Evolutionary conservation across 1,284 basidiomycete genomes (phyloP), one percentile per base, ranked within the genome.

Genomic region (Fomitopsis pinicola): DNA sequence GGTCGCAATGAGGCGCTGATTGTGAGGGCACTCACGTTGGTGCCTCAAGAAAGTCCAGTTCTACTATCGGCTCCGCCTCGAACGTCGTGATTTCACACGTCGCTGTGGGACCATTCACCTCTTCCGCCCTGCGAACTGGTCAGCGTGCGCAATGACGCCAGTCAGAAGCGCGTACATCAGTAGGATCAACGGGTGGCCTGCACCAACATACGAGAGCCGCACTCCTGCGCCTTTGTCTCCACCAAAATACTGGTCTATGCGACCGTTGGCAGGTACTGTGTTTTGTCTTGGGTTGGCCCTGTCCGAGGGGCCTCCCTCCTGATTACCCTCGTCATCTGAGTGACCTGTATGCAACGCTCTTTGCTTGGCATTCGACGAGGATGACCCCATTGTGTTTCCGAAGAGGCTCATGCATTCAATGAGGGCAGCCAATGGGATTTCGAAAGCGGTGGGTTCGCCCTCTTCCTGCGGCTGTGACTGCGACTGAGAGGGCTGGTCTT

Each of bases 371-470:
- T 82, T 85, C 60, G 76, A 78, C 52, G 73, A 64, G 8, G 73
- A 64, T 40, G 70, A 67, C 12, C 74, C 64, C 57, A 77, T 77
- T 1, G 91, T 92, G 6, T 93, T 92, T 12, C 95, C 95, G 69
- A 96, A 97, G 60, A 97, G 88, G 72, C 96, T 95, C 46, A 98
- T 81, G 68, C 93, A 95, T 68, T 96, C 94, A 60, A 97, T 83
- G 59, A 97, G 77, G 0, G 88, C 89, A 69, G 87, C 84, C 36
- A 98, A 82, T 3, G 89, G 89, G 61, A 97, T 81, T 71, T 96
- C 93, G 69, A 97, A 94, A 0, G 83, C 80, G 8, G 80, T 83
- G 35, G 61, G 71, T 44, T 78, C 71, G 19, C 68, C 66, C 3
- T 68, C 67, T 19, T 73, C 67, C 17, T 36, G 52, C 3, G 70